A percentile compares a stretch with the other conserved stretches of the same genome.
Evolutionary conservation across 345 rosid species (phyloP).

Genomic region (Murraya koenigii): DNA sequence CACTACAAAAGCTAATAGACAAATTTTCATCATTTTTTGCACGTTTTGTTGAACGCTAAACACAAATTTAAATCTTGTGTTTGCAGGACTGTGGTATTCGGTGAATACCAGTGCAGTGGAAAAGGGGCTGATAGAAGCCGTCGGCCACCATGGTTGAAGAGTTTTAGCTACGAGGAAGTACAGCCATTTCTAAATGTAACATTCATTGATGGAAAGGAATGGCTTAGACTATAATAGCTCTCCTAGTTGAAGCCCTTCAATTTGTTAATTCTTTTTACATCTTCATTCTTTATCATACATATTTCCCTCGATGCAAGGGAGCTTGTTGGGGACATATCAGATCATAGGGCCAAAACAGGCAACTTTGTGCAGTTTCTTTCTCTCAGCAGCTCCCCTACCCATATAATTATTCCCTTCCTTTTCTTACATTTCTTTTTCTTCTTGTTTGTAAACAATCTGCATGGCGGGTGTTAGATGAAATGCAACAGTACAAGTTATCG

Average conservation of each 20-base stretch:
- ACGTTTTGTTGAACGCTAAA: background rate
- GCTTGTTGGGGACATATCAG: background rate
- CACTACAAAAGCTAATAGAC: background rate
- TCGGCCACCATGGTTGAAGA: conserved; percentile 71
- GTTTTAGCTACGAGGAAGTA: conserved; percentile 45
- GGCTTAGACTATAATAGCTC: conserved; percentile 62
- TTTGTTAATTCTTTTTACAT: conserved; percentile 12
- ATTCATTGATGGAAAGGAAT: conserved; percentile 70
- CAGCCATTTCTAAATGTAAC: conserved; percentile 49
- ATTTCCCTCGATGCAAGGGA: background rate
- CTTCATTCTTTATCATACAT: conserved; percentile 2
- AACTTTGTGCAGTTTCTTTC: background rate
- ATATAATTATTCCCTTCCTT: too few relatives aligned
- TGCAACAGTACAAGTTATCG: background rate
- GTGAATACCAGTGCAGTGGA: conserved; percentile 79
- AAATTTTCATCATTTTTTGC: background rate
- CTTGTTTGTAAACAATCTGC: too few relatives aligned
- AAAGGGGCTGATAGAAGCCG: conserved; percentile 64
- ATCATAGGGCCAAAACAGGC: background rate
- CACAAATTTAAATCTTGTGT: background rate
- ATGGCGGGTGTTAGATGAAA: background rate
- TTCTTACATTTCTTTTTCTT: too few relatives aligned
- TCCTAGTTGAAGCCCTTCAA: background rate
- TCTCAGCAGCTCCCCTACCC: too few relatives aligned
- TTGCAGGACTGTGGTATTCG: conserved; percentile 71